Evolutionary conservation across 768 basidiomycete species (phyloP), one percentile per base, ranked within the genome.

Genomic region (Solioccasus polychromus): DNA sequence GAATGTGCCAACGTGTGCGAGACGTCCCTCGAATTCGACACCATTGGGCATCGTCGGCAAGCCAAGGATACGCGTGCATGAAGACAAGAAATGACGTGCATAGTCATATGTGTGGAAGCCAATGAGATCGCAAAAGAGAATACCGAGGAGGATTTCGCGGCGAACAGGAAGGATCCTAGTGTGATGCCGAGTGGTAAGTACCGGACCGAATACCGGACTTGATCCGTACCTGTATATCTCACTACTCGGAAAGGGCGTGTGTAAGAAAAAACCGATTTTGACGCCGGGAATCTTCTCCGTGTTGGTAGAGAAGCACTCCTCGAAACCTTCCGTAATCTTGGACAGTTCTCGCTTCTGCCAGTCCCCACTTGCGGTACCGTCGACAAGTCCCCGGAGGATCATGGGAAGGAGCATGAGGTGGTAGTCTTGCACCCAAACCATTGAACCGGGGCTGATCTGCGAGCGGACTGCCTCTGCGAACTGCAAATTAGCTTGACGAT

Each of bases 101-200:
- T 99, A 99, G 68, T 99, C 96, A 69, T 95, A 99, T 8, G 96
- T 99, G 74, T 99, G 96, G 81, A 98, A 99, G 12, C 96, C 96
- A 59, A 99, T 92, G 51, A 99, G 78, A 63, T 99, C 95, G 59
- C 91, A 97, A 66, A 94, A 92, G 12, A 98, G 77, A 35, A 97
- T 79, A 24, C 96, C 96, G 28, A 97, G 83, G n/a, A 99, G 74
- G 51, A 99, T 98, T 69, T 99, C 96, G 45, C 93, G 82, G 39
- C 96, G 87, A 28, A 99, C 96, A 3, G 96, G 96, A 14, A 99
- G 75, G 62, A 98, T 96, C 49, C 96, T 96, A 59, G 10, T 20
- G 20, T 23, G 19, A n/a, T n/a, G 42, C 17, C 14, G 24, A 26
- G 53, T 12, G 44, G 47, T 35, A 37, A 4, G 17, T n/a, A 23